Conservation (phyloP, 768 basidiomycete species). For the Lactarius sanguifluus region DNA sequence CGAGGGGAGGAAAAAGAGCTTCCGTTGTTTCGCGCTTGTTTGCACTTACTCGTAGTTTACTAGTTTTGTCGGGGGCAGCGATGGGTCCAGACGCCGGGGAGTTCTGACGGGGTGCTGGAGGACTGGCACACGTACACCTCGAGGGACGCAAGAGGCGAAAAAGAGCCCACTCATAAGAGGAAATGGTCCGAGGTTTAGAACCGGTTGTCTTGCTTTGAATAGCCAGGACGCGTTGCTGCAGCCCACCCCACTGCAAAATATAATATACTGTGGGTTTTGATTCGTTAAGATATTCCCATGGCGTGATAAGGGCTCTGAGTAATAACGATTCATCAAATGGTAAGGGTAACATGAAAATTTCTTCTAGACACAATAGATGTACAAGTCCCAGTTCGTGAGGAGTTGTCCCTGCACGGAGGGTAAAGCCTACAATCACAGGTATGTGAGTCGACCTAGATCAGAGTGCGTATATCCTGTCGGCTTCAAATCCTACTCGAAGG, state of each 20-base stretch:
- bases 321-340: background rate
- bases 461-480: background rate
- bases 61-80: constrained; percentile 9
- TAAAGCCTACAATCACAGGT: background rate
- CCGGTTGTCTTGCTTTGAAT: constrained; percentile 23
- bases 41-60: background rate
- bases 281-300: background rate
- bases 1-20: constrained; percentile 6
- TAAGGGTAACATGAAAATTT: background rate
- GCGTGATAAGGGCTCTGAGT: background rate
- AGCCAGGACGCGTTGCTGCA: constrained; percentile 19
- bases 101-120: constrained; percentile 21
- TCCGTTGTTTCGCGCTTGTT: background rate
- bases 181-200: constrained; percentile 24
- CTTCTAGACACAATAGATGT: background rate
- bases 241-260: constrained; percentile 14
- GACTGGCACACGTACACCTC: constrained; percentile 26
- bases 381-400: background rate
- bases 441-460: background rate
- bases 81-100: constrained; percentile 24
- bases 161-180: constrained; percentile 10
- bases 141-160: constrained; percentile 17
- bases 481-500: background rate
- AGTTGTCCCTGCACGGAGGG: background rate
- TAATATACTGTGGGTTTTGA: background rate